Conservation (phyloP, 2,329 filamentous ascomycete genomes). For the Fusarium coffeatum region DNA sequence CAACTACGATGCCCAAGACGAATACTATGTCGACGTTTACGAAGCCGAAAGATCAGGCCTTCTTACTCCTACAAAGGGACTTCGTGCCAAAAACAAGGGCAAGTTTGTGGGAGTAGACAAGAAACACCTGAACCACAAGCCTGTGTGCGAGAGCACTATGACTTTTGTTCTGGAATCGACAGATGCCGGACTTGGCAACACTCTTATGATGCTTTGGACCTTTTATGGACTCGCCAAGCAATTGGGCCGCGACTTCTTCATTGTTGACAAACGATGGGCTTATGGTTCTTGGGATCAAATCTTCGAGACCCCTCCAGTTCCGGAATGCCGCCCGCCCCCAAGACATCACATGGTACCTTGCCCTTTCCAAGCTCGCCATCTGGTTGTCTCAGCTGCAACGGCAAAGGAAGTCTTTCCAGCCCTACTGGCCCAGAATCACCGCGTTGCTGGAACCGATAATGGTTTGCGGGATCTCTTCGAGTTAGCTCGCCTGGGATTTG, state of each 20-base stretch:
- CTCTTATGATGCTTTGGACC: conserved; percentile 84
- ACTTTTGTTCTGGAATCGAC: conserved; percentile 80
- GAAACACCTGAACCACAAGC: conserved; percentile 58
- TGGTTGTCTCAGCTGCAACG: conserved; percentile 79
- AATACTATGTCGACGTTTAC: conserved; percentile 78
- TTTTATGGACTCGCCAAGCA: conserved; percentile 82
- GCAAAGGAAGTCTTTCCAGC: conserved; percentile 72
- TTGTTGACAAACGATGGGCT: conserved; percentile 86
- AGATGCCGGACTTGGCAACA: conserved; percentile 81
- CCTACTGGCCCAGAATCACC: conserved; percentile 54
- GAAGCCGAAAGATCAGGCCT: conserved; percentile 76
- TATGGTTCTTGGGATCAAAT: conserved; percentile 81
- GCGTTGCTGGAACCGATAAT: conserved; percentile 40
- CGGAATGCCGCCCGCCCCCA: conserved; percentile 77
- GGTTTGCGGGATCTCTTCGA: conserved; percentile 69
- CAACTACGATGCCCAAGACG: conserved; percentile 71
- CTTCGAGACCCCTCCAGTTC: conserved; percentile 74
- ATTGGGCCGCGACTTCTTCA: conserved; percentile 81
- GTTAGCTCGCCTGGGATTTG: conserved; percentile 76
- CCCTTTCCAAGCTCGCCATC: conserved; percentile 78
- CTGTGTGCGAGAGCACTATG: conserved; percentile 75
- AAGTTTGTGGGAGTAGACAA: conserved; percentile 62
- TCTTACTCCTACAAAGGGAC: conserved; percentile 56
- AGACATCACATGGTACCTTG: conserved; percentile 82
- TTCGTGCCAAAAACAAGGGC: conserved; percentile 55